Evolutionary conservation across 2,329 filamentous ascomycete species (phyloP), one percentile per base, ranked within the genome.

Genomic region (Xylaria sp.): DNA sequence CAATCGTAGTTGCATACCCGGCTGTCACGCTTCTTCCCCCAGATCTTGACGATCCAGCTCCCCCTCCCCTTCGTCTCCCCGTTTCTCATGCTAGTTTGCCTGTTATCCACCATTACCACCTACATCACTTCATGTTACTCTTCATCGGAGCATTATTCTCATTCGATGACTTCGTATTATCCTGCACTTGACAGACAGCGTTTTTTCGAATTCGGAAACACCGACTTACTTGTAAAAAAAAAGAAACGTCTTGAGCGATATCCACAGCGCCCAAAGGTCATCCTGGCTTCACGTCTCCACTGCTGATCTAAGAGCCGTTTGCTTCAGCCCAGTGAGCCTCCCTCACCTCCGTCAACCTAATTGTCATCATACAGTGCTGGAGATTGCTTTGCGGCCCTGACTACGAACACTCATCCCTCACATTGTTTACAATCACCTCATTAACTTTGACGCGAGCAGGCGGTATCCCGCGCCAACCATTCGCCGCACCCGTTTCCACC

Each of bases 201-300:
- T 36, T 46, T 53, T 46, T 52, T 55, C 23, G 43, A 58, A 63
- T 56, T 28, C 28, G 18, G 43, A 30, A 32, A 30, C 56, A 63
- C 52, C 18, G 36, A 58, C 69, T 64, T 65, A 66, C 66, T 62
- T 52, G 53, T 28, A 53, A 48, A 62, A 28, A 50, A 59, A 53
- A 48, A 62, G 32, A 50, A 59, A 41, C 28, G n/a, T 58, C 7
- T 41, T 48, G 56, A 64, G 66, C 57, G 25, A 64, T 72, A 74
- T 72, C 70, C 70, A 68, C 69, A 67, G 67, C 72, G 73, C 73
- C 72, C 72, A 69, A 76, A 72, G 71, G 39, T 72, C 70, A 76
- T 73, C 75, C 75, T 77, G 73, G 74, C 75, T 75, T 75, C 68
- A 58, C 58, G 72, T 72, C 75, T 77, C 76, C 76, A 77, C 77